A percentile compares a stretch with the other conserved stretches of the same genome.
Conservation (phyloP, 2,329 filamentous ascomycete genomes). For the Dactylonectria estremocensis region DNA sequence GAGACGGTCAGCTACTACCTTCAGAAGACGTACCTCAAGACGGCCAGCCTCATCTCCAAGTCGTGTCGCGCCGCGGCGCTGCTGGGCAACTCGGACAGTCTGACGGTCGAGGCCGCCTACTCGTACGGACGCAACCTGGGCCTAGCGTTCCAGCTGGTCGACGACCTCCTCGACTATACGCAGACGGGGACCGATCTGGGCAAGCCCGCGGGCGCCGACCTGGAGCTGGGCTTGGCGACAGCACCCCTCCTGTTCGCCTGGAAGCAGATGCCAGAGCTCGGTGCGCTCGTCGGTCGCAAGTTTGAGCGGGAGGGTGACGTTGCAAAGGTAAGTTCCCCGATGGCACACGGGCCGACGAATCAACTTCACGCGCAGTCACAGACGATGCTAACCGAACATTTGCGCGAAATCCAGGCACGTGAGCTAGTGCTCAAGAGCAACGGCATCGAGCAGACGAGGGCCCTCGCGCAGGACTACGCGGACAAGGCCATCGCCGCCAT, state of each 20-base stretch:
- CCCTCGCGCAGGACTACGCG: constrained; percentile 90
- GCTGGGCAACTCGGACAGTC: constrained; percentile 81
- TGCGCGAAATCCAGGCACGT: constrained; percentile 75
- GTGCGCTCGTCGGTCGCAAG: constrained; percentile 90
- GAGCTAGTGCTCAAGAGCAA: constrained; percentile 86
- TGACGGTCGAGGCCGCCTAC: constrained; percentile 93
- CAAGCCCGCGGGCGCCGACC: constrained; percentile 94
- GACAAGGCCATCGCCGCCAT: constrained; percentile 92
- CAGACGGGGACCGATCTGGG: constrained; percentile 87
- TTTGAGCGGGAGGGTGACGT: constrained; percentile 90
- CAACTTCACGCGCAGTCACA: constrained; percentile 23
- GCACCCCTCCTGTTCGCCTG: constrained; percentile 96
- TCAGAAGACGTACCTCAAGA: constrained; percentile 98
- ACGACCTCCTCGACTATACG: constrained; percentile 98
- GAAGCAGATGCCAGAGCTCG: constrained; percentile 89
- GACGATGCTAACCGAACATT: constrained; percentile 42
- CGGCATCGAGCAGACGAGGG: constrained; percentile 92
- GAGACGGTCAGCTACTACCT: constrained; percentile 94
- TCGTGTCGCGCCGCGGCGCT: constrained; percentile 92
- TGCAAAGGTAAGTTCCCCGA: constrained; percentile 73
- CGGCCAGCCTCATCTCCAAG: constrained; percentile 95
- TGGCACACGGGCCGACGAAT: constrained; percentile 32
- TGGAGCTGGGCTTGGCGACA: constrained; percentile 93
- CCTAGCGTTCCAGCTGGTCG: constrained; percentile 95
- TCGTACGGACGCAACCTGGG: constrained; percentile 94